phyloP scores from a whole-genome alignment of 2,329 filamentous ascomycete genomes.

The Fusarium coicis region DNA sequence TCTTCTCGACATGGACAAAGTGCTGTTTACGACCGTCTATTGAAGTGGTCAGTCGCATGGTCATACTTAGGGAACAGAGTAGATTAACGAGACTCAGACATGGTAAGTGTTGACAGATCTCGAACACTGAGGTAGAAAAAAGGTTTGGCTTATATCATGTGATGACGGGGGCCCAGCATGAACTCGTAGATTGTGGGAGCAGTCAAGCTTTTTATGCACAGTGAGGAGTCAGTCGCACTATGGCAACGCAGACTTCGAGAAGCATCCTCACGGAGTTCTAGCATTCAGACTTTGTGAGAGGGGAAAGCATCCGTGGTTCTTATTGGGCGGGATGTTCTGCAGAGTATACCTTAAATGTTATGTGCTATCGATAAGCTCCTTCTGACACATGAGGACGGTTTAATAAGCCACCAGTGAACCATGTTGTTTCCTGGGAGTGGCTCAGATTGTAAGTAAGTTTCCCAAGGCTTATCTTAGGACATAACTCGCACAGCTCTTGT shows the following conservation, averaged over 20 bases:
- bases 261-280: not conserved
- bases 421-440: rapidly evolving
- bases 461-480: not conserved
- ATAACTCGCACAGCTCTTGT: not conserved
- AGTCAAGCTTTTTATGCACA: not conserved
- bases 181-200: not conserved
- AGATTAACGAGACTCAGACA: not conserved
- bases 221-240: not conserved
- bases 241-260: not conserved
- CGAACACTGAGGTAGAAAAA: not conserved
- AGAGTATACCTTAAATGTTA: rapidly evolving
- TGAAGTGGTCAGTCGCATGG: not conserved
- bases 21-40: not conserved
- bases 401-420: too few relatives aligned
- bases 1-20: not conserved
- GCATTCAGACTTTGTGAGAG: not conserved
- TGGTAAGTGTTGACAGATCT: not conserved
- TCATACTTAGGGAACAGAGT: rapidly evolving
- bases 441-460: not conserved
- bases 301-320: not conserved
- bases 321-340: too few relatives aligned
- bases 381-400: rapidly evolving
- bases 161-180: rapidly evolving
- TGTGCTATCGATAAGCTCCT: not conserved
- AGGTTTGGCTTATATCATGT: not conserved